A percentile compares a stretch with the other conserved stretches of the same genome.
These are phyloP conservation scores for Astrothelium macrocarpum DNA, from an alignment of 495 filamentous ascomycete genomes.

Conservation along the genomic window DNA sequence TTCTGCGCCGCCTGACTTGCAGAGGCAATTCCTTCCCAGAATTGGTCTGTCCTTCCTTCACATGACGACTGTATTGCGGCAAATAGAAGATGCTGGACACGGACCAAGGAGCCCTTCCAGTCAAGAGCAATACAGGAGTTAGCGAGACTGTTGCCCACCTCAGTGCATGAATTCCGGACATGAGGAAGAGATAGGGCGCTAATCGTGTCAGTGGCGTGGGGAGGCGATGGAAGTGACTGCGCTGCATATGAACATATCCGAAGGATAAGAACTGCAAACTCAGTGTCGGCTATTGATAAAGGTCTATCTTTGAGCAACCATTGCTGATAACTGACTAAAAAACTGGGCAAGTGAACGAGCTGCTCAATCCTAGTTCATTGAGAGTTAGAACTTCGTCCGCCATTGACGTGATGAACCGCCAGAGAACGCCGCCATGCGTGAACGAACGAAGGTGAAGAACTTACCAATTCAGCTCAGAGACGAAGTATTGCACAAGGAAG, in stretches of 20 bases:
- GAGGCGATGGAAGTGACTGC: conserved; percentile 25
- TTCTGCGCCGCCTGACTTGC: conserved; percentile 5
- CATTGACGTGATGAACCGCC: background rate
- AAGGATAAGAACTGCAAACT: conserved; percentile 26
- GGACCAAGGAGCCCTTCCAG: background rate
- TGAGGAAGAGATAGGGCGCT: conserved; percentile 19
- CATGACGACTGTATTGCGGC: background rate
- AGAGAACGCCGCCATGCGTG: too few species aligned
- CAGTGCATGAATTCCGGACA: conserved; percentile 20
- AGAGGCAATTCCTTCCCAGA: conserved; percentile 6
- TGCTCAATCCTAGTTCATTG: conserved; percentile 2
- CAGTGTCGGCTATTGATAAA: conserved; percentile 14
- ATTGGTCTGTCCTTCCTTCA: background rate
- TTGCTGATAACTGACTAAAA: background rate
- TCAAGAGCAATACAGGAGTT: background rate
- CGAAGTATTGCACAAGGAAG: conserved; percentile 26
- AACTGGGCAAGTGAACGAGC: conserved; percentile 5
- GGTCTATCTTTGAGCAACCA: background rate
- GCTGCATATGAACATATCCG: conserved; percentile 24
- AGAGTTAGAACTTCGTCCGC: too few species aligned
- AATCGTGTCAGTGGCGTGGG: conserved; percentile 20
- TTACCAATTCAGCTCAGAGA: conserved; percentile 26
- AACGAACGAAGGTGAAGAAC: background rate
- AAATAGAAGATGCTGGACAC: background rate
- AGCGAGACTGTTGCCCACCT: conserved; percentile 17